Evolutionary conservation across 192 early-diverging fungal genomes (phyloP).

Genomic region (Umbelopsis sp.): DNA sequence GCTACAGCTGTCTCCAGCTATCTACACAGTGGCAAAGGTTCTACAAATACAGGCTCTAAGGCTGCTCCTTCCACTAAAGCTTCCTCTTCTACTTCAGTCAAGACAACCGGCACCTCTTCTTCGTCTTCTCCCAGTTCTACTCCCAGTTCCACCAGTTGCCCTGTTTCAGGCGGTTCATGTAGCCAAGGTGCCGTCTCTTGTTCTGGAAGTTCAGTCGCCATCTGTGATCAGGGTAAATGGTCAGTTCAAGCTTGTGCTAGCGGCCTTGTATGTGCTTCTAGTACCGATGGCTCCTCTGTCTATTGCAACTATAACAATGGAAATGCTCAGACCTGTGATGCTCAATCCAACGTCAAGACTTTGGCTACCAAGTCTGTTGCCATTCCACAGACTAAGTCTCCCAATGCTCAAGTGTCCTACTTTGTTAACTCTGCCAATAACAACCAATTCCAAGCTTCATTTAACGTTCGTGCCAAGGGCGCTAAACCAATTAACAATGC

Average conservation of each 20-base stretch:
- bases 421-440: not conserved
- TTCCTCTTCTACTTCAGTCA: not conserved
- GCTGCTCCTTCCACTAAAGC: not conserved
- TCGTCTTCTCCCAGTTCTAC: not conserved
- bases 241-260: constrained; percentile 36
- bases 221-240: constrained; percentile 51
- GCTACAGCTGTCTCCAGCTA: constrained; percentile 25
- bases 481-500: not conserved
- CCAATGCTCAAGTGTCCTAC: constrained; percentile 10
- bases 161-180: constrained; percentile 44
- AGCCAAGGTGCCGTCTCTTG: constrained; percentile 36
- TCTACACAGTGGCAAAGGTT: not conserved
- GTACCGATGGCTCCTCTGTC: constrained; percentile 42
- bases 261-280: constrained; percentile 47
- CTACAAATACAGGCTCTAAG: not conserved
- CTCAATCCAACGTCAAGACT: not conserved
- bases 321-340: constrained; percentile 20
- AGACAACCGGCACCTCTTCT: constrained; percentile 19
- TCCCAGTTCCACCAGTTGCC: constrained; percentile 26
- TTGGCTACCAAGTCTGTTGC: not conserved
- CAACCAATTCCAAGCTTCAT: constrained; percentile 11
- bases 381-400: not conserved
- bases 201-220: constrained; percentile 42
- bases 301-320: constrained; percentile 34
- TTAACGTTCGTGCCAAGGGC: not conserved